Evolutionary conservation across 257 asterid genomes (phyloP).

Genomic region (Sherardia arvensis): DNA sequence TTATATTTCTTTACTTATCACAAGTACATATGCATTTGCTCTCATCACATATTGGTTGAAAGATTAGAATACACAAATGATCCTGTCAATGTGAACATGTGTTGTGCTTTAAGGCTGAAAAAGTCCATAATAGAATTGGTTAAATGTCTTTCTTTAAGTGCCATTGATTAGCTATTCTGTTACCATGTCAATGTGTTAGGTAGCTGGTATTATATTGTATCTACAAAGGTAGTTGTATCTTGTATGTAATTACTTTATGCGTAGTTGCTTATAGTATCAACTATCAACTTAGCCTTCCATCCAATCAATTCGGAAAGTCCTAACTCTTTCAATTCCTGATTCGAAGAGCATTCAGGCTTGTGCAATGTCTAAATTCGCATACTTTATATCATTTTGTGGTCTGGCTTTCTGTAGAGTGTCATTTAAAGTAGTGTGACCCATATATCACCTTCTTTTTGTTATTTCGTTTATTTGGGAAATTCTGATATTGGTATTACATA

Average conservation of each 20-base stretch:
- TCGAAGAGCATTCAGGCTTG: background rate
- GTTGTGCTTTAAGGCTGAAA: background rate
- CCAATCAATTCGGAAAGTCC: background rate
- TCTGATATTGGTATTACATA: background rate
- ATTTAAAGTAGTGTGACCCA: background rate
- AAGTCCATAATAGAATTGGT: background rate
- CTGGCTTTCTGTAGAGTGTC: background rate
- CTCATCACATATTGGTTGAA: background rate
- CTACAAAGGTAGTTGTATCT: background rate
- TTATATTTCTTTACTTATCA: background rate
- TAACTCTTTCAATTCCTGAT: background rate
- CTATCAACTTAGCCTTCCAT: background rate
- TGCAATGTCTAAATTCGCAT: no score
- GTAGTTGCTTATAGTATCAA: background rate
- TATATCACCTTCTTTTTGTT: background rate
- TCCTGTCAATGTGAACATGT: background rate
- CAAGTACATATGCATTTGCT: background rate
- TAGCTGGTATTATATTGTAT: background rate
- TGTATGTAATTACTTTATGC: background rate
- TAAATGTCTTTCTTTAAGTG: background rate
- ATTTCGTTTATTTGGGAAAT: background rate
- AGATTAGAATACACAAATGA: background rate
- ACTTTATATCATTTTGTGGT: background rate
- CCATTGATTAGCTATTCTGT: slow-evolving; percentile 14
- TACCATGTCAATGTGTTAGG: background rate